These are phyloP conservation scores for Talaromyces ruber DNA, from an alignment of 495 filamentous ascomycete species.

Conservation along the genomic window DNA sequence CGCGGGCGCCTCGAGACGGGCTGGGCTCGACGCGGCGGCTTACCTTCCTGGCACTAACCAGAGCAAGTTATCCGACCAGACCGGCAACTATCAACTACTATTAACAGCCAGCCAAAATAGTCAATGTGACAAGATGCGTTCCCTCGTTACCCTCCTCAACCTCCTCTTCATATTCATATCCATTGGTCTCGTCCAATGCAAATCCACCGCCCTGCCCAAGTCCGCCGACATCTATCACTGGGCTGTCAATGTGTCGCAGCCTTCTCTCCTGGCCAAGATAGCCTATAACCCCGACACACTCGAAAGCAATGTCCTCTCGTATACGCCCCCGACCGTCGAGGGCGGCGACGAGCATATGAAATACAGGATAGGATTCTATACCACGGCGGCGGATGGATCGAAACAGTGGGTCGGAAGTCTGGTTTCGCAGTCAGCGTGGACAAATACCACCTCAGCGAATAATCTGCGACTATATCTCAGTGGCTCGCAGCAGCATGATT, in stretches of 20 bases:
- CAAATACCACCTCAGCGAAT: conserved; percentile 3
- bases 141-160: conserved; percentile 11
- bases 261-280: conserved; percentile 31
- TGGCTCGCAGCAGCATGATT: conserved; percentile 16
- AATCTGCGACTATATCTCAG: conserved; percentile 29
- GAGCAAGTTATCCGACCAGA: background rate
- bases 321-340: conserved; percentile 19
- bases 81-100: background rate
- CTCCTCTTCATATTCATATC: conserved; percentile 2
- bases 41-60: background rate
- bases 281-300: conserved; percentile 27
- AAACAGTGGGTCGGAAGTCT: conserved; percentile 36
- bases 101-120: background rate
- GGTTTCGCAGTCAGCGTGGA: conserved; percentile 22
- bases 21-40: background rate
- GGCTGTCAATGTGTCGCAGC: conserved; percentile 24
- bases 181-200: conserved; percentile 9
- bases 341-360: background rate
- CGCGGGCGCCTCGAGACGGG: background rate
- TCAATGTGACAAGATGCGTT: conserved; percentile 16
- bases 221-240: conserved; percentile 32
- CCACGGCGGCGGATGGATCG: conserved; percentile 12
- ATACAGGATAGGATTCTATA: conserved; percentile 31
- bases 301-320: conserved; percentile 25
- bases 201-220: conserved; percentile 9